These are phyloP conservation scores for Diutina scorzettiae DNA, from an alignment of 1,139 yeast species.

Conservation along the genomic window DNA sequence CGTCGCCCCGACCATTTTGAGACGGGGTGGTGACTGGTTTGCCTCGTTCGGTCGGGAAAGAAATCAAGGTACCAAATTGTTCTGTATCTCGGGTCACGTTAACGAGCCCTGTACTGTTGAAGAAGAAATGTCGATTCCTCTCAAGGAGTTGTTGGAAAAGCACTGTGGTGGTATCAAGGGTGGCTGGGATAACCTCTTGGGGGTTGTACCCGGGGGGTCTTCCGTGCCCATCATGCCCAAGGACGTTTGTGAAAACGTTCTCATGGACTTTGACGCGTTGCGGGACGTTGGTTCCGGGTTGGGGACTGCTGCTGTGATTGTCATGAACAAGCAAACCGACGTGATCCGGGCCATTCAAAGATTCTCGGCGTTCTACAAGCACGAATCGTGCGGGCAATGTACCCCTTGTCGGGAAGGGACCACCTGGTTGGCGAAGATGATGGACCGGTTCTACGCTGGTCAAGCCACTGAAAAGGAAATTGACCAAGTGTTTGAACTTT, in stretches of 20 bases:
- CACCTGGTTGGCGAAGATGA: slow-evolving; percentile 70
- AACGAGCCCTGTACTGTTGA: slow-evolving; percentile 88
- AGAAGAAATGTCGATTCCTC: slow-evolving; percentile 85
- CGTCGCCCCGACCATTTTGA: slow-evolving; percentile 76
- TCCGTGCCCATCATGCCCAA: slow-evolving; percentile 75
- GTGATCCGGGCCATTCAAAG: slow-evolving; percentile 77
- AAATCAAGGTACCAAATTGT: slow-evolving; percentile 70
- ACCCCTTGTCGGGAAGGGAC: slow-evolving; percentile 95
- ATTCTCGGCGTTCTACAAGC: slow-evolving; percentile 71
- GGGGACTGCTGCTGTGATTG: slow-evolving; percentile 89
- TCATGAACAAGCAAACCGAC: slow-evolving; percentile 77
- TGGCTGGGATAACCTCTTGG: slow-evolving; percentile 83
- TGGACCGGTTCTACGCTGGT: slow-evolving; percentile 70
- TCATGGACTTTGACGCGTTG: slow-evolving; percentile 81
- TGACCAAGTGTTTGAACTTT: slow-evolving; percentile 70
- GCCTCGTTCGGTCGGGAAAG: slow-evolving; percentile 74
- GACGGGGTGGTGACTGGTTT: slow-evolving; percentile 87
- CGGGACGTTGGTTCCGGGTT: slow-evolving; percentile 78
- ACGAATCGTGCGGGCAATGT: slow-evolving; percentile 90
- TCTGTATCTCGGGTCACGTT: slow-evolving; percentile 81
- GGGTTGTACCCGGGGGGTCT: slow-evolving; percentile 82
- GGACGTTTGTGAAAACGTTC: slow-evolving; percentile 49
- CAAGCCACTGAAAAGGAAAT: slow-evolving; percentile 73
- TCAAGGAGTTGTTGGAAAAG: slow-evolving; percentile 67
- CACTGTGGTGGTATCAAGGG: slow-evolving; percentile 87